phyloP scores from a whole-genome alignment of 441 rosid genomes.

The Erysimum cheiri region DNA sequence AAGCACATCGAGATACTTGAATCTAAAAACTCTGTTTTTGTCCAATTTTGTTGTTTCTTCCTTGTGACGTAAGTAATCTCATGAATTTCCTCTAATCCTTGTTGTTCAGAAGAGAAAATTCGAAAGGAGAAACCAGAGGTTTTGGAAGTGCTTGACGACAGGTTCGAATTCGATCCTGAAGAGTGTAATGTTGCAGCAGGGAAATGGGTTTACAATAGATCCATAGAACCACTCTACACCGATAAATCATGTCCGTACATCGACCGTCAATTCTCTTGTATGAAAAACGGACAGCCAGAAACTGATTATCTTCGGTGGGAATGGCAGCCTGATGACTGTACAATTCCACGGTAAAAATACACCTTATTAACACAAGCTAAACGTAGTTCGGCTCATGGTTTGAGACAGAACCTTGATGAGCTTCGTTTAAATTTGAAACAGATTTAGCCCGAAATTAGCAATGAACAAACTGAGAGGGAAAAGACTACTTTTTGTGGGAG shows the following conservation, averaged over 20 bases:
- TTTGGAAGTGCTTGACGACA: constrained; percentile 55
- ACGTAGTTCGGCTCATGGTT: not conserved
- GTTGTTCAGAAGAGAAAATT: constrained; percentile 23
- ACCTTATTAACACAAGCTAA: not conserved
- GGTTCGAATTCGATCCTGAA: constrained; percentile 80
- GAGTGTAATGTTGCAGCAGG: constrained; percentile 77
- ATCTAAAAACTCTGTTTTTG: constrained; percentile 18
- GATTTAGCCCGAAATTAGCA: constrained; percentile 72
- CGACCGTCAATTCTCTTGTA: constrained; percentile 77
- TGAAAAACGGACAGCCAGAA: constrained; percentile 69
- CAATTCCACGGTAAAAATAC: constrained; percentile 63
- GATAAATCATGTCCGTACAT: constrained; percentile 80
- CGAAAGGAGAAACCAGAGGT: constrained; percentile 45
- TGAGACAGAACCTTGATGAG: not conserved
- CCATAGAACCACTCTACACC: constrained; percentile 69
- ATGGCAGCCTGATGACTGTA: constrained; percentile 94
- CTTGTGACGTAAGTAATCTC: constrained; percentile 9
- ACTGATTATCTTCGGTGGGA: constrained; percentile 82
- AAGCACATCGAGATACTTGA: constrained; percentile 35
- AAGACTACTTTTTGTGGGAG: constrained; percentile 80
- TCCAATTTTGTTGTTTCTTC: not conserved
- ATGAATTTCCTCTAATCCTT: not conserved
- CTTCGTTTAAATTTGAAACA: constrained; percentile 26
- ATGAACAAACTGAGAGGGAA: constrained; percentile 75
- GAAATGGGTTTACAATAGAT: constrained; percentile 76